Evolutionary conservation across 1,139 yeast genomes (phyloP), one percentile per base, ranked within the genome.

Genomic region (Suhomyces chickasaworum): DNA sequence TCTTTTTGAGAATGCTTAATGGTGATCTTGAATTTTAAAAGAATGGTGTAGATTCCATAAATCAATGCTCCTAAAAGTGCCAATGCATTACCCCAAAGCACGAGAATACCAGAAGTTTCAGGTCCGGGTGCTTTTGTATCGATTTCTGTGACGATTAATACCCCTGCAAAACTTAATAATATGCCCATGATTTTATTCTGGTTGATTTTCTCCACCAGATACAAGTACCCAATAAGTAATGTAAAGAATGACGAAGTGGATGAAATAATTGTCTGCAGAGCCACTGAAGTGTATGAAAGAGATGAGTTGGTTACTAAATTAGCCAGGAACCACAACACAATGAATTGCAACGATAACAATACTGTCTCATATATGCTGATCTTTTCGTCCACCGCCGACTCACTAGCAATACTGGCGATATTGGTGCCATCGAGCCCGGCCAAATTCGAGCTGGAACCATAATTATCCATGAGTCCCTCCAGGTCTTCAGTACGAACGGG

Each of bases 201-300:
- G 56, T 82, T 87, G 57, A 91, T 79, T 25, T 67, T 68, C 65
- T 93, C 99, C 7, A 90, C 80, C 25, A 83, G 72, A 51, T 83
- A 84, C 18, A 86, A 51, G 46, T 83, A 81, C 0, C 98, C 98
- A n/a, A 91, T 75, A 3, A 90, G 57, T 37, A 93, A 75, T 0
- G 99, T 93, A 77, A 93, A 93, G 62, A 93, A 90, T 12, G 97
- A 87, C 7, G 96, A 86, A 0, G 98, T 90, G 35, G 97, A 86
- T 7, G 96, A 86, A 37, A 93, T 68, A 31, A 93, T 91, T 3
- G 98, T 93, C 58, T 95, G 97, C 16, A 93, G 86, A 8, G 96
- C 95, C 25, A 91, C 98, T 10, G 93, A 84, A 0, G 98, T 93
- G 65, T 86, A 91, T 27, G 88, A 78, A 44, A 91, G 75, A 15